These are phyloP conservation scores for Dactylorhiza incarnata DNA, from an alignment of 106 monocot species.

Conservation along the genomic window DNA sequence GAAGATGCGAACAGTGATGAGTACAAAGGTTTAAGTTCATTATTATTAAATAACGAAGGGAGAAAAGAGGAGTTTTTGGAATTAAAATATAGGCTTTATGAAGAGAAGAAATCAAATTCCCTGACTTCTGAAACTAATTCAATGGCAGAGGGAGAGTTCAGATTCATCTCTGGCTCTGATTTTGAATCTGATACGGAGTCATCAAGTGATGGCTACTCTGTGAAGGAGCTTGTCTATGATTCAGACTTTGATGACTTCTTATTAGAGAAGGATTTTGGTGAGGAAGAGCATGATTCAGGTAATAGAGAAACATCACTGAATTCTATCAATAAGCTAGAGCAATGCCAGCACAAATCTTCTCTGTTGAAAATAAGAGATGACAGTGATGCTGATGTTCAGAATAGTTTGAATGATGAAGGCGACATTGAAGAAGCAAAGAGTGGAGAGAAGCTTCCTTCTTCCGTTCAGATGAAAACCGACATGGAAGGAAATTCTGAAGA, in stretches of 20 bases:
- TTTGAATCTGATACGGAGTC: constrained; percentile 37
- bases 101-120: background rate
- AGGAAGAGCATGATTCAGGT: background rate
- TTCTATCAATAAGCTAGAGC: background rate
- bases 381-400: background rate
- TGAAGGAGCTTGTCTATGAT: constrained; percentile 36
- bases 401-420: background rate
- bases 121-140: constrained; percentile 5
- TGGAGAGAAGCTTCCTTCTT: background rate
- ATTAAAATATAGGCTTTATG: background rate
- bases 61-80: background rate
- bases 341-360: background rate
- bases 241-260: constrained; percentile 40
- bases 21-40: background rate
- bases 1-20: background rate
- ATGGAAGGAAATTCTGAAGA: too few species aligned
- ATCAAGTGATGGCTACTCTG: constrained; percentile 55
- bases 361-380: background rate
- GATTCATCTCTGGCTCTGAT: constrained; percentile 20
- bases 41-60: background rate
- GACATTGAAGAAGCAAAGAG: background rate
- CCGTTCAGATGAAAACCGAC: background rate
- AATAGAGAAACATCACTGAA: background rate
- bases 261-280: constrained; percentile 35
- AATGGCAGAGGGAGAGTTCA: constrained; percentile 5